phyloP scores from a whole-genome alignment of 345 rosid species.

The Alliaria petiolata region DNA sequence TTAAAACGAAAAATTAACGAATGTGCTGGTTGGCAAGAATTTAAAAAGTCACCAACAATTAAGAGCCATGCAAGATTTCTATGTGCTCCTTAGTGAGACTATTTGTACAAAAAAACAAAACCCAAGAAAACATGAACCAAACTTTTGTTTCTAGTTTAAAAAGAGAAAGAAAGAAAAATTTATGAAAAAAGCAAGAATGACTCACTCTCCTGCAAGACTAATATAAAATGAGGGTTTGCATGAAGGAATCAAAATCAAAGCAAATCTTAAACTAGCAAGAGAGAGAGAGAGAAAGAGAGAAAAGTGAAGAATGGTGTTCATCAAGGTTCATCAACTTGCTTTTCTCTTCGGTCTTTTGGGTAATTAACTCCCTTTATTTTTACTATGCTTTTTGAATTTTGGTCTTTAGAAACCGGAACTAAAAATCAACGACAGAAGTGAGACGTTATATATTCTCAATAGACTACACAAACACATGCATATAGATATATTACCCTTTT shows the following conservation, averaged over 20 bases:
- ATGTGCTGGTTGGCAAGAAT: slow-evolving; percentile 1
- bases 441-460: neutral
- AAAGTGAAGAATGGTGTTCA: slow-evolving; percentile 40
- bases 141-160: neutral
- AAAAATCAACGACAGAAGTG: neutral
- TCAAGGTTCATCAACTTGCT: slow-evolving; percentile 37
- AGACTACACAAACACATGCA: neutral
- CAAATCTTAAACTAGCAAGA: neutral
- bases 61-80: slow-evolving; percentile 15
- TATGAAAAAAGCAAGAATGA: neutral
- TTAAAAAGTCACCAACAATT: neutral
- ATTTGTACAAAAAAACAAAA: neutral
- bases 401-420: neutral
- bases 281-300: neutral
- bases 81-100: neutral
- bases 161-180: neutral
- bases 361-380: slow-evolving; percentile 11
- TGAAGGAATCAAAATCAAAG: slow-evolving; percentile 14
- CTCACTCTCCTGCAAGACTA: slow-evolving; percentile 3
- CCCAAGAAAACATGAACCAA: slow-evolving; percentile 21
- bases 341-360: slow-evolving; percentile 70
- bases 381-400: neutral
- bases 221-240: slow-evolving; percentile 23
- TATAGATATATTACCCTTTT: neutral
- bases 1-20: neutral